phyloP scores from a whole-genome alignment of 83 land plant species.

The Thuja plicata region DNA sequence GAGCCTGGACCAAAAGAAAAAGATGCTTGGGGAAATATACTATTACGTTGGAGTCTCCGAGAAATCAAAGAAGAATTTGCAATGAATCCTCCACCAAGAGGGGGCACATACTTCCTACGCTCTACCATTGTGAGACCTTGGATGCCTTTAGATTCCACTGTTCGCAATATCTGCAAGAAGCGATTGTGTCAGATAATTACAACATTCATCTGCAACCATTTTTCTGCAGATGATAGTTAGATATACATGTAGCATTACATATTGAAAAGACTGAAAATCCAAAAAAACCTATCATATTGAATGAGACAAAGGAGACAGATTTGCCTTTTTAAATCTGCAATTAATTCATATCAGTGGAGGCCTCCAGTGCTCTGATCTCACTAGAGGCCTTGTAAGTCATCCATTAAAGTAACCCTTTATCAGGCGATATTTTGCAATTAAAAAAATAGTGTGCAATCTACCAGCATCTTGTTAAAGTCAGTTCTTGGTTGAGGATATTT shows the following conservation, averaged over 20 bases:
- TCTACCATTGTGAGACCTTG: conserved; percentile 71
- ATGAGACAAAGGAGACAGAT: background rate
- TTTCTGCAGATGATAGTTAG: background rate
- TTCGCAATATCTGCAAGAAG: conserved; percentile 58
- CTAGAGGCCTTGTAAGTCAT: background rate
- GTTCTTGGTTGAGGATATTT: background rate
- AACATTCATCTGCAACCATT: background rate
- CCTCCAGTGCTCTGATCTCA: background rate
- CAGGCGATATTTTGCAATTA: background rate
- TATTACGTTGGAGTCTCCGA: conserved; percentile 41
- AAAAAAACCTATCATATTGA: background rate
- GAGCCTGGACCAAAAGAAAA: conserved; percentile 84
- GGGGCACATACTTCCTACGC: conserved; percentile 66
- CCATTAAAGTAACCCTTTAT: background rate
- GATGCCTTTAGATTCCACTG: conserved; percentile 87
- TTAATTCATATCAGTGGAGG: background rate
- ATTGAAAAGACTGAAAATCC: background rate
- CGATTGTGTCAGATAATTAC: background rate
- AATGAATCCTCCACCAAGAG: conserved; percentile 69
- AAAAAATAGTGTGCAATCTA: background rate
- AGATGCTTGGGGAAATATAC: conserved; percentile 38
- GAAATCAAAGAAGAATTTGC: conserved; percentile 45
- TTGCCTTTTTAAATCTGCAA: background rate
- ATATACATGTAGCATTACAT: background rate
- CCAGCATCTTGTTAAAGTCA: background rate